Evolutionary conservation across 1,284 basidiomycete species (phyloP).

Genomic region (Phylloporus sp.): DNA sequence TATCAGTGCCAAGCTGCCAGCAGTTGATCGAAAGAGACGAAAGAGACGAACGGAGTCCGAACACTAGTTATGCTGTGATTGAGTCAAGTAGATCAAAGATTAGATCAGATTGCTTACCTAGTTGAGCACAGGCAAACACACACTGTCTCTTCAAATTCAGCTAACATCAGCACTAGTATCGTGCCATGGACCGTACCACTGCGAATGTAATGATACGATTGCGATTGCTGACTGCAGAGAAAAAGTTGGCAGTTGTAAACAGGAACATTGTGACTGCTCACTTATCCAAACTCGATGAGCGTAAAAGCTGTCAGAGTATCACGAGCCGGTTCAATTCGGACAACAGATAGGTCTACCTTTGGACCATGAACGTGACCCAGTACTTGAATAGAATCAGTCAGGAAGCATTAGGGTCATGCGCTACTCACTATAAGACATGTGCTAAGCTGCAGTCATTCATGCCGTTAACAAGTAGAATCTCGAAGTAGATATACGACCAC

Average conservation of each 20-base stretch:
- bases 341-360: slow-evolving; percentile 11
- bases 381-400: slow-evolving; percentile 17
- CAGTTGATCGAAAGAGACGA: not conserved
- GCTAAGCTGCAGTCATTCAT: slow-evolving; percentile 1
- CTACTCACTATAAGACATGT: slow-evolving; percentile 8
- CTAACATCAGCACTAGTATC: not conserved
- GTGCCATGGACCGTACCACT: slow-evolving; percentile 17
- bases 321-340: not conserved
- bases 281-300: slow-evolving; percentile 35
- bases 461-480: not conserved
- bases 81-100: not conserved
- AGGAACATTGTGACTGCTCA: slow-evolving; percentile 4
- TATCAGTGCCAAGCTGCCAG: not conserved
- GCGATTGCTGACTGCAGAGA: slow-evolving; percentile 23
- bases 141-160: slow-evolving; percentile 12
- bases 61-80: slow-evolving; percentile 5
- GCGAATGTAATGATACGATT: slow-evolving; percentile 21
- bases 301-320: slow-evolving; percentile 24
- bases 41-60: slow-evolving; percentile 24
- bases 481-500: not conserved
- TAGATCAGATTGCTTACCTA: slow-evolving; percentile 12
- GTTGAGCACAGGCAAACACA: slow-evolving; percentile 14
- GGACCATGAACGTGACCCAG: slow-evolving; percentile 21
- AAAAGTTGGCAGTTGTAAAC: not conserved
- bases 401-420: not conserved